These are phyloP conservation scores for Neonothopanus nambi DNA, from an alignment of 1,284 basidiomycete species.

Conservation along the genomic window DNA sequence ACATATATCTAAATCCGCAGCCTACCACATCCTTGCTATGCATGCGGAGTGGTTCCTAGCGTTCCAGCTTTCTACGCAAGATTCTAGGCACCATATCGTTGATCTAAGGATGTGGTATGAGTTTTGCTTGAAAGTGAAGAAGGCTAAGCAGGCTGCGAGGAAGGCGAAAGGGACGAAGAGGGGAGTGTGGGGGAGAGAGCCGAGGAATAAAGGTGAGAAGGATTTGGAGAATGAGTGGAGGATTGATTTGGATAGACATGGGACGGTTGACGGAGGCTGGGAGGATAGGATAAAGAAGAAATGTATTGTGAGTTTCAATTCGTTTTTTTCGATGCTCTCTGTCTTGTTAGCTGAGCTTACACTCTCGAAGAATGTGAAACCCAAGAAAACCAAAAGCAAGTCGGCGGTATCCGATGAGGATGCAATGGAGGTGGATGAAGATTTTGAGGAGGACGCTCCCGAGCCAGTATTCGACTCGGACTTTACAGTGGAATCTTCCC, in stretches of 20 bases:
- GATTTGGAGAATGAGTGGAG: not conserved
- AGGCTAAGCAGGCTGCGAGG: conserved; percentile 30
- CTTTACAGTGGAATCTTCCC: conserved; percentile 49
- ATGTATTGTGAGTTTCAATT: not conserved
- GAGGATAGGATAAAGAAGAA: conserved; percentile 4
- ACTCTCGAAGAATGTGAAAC: not conserved
- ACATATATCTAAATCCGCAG: conserved; percentile 43
- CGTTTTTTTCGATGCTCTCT: not conserved
- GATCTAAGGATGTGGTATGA: conserved; percentile 43
- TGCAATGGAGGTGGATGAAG: conserved; percentile 22
- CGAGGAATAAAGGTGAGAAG: conserved; percentile 16
- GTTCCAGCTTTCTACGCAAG: conserved; percentile 34
- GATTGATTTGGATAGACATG: conserved; percentile 8
- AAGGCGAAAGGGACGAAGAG: conserved; percentile 13
- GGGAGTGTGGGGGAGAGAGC: conserved; percentile 28
- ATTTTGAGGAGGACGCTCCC: conserved; percentile 14
- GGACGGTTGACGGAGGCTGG: conserved; percentile 5
- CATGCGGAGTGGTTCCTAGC: conserved; percentile 55
- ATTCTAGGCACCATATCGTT: conserved; percentile 30
- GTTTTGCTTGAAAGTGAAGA: conserved; percentile 38
- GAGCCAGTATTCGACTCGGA: conserved; percentile 45
- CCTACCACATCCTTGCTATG: conserved; percentile 44
- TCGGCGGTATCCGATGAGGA: conserved; percentile 4
- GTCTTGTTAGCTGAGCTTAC: not conserved
- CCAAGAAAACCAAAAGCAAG: conserved; percentile 10